phyloP scores from a whole-genome alignment of 768 basidiomycete genomes.

The Sporobolomyces pararoseus region DNA sequence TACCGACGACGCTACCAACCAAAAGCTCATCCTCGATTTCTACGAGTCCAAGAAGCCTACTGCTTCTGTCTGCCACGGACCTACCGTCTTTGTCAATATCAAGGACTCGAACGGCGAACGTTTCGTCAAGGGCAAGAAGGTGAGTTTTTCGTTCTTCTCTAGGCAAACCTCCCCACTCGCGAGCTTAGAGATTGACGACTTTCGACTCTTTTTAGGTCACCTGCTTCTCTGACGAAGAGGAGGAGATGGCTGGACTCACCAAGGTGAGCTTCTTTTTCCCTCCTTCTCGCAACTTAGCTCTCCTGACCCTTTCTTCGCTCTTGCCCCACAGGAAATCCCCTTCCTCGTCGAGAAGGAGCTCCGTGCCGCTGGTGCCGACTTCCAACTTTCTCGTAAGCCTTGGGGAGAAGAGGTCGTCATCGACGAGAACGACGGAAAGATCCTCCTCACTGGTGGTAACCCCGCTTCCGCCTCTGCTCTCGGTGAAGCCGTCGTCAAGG shows the following conservation, averaged over 20 bases:
- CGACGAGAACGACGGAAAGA: constrained; percentile 52
- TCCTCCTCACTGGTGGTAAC: constrained; percentile 71
- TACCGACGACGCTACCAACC: constrained; percentile 10
- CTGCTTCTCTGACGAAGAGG: constrained; percentile 70
- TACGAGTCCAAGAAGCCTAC: constrained; percentile 65
- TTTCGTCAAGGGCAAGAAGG: constrained; percentile 52
- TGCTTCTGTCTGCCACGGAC: constrained; percentile 68
- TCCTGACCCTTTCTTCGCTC: too few relatives aligned
- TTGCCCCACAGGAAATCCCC: constrained; percentile 56
- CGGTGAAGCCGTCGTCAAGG: constrained; percentile 60
- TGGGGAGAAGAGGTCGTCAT: constrained; percentile 63
- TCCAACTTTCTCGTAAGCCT: constrained; percentile 58
- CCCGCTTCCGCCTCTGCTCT: constrained; percentile 62
- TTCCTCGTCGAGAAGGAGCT: constrained; percentile 70
- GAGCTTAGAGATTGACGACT: not conserved
- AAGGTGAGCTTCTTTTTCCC: constrained; percentile 49
- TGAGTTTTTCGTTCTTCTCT: too few relatives aligned
- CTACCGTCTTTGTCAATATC: constrained; percentile 53
- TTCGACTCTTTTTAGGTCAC: constrained; percentile 63
- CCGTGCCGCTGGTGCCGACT: constrained; percentile 62
- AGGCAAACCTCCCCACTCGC: not conserved
- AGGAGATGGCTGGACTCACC: constrained; percentile 53
- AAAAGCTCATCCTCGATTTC: constrained; percentile 27
- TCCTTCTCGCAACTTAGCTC: not conserved
- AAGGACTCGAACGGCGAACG: constrained; percentile 20